Evolutionary conservation across 2,329 filamentous ascomycete genomes (phyloP), one percentile per base, ranked within the genome.

Genomic region (Beauveria rudraprayagi): DNA sequence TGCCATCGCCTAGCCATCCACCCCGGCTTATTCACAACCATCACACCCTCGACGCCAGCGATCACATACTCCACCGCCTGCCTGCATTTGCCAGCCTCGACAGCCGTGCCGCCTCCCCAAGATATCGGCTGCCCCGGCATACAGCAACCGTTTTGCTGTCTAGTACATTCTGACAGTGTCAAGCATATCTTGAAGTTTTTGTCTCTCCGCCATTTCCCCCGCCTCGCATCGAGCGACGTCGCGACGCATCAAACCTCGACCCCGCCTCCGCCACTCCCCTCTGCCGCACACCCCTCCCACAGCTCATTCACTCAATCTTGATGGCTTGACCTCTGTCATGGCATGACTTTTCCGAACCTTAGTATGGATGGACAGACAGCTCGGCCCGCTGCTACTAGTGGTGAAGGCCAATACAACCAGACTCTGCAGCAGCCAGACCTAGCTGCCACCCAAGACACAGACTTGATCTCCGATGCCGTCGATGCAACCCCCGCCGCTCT

Each of bases 281-380:
- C 34, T 37, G 2, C 34, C 34, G 34, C 34, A 37, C 52, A 59
- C 56, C 56, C 47, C 56, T 59, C 56, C 37, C 47, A 16, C n/a
- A 17, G 2, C 55, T 40, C 24, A n/a, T 11, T 30, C 34, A 22
- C 11, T 48, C 43, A 30, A 51, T 43, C 16, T 52, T 53, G n/a
- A 46, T 60, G 48, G 26, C 34, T 47, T 60, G 57, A 54, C 28
- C n/a, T 46, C 16, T 60, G 57, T 47, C 50, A 54, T 54, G 57
- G 57, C 57, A 60, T 60, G 28, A 54, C n/a, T 50, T 60, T 28
- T 47, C 19, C 19, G 48, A 46, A 41, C 26, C 40, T 34, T 46
- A 60, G 5, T 16, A 60, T 60, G 57, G 57, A 60, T 54, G 57
- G 57, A 60, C 57, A 60, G 41, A 60, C 40, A 47, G 48, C 57